Base-by-base conservation (phyloP, 1,284 basidiomycete species). In the Bondarzewia mesenterica region DNA sequence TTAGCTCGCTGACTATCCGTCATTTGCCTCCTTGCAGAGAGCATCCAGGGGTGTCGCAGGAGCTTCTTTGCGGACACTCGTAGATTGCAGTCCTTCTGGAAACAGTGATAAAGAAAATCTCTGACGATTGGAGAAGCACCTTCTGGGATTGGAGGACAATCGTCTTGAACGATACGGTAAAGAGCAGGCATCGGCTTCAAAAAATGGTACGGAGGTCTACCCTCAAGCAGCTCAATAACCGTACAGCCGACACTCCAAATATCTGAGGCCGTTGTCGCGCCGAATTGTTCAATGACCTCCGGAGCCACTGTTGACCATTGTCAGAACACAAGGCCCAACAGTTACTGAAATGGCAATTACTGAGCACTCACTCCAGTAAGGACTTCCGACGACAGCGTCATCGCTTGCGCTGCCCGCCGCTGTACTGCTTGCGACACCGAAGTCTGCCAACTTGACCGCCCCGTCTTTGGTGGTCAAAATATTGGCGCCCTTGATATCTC, bases 401-500 rank as follows among this genome's bases (percentile, higher is more conserved):
- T 93, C 89, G 43, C 77, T 79, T 18, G 81, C 78, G 8, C 77
- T 81, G n/a, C 80, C 80, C 1, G 82, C 75, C 48, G 84, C 53
- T 25, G 54, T 84, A 50, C 79, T 82, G 57, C 78, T 81, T 42
- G 89, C 89, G 5, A 96, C 93, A 49, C 93, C 93, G 63, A 96
- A 96, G 68, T 96, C 93, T 7, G 92, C 93, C 21, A 96, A 75
- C 66, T 96, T 95, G 52, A 98, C 92, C 23, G 83, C 87, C n/a
- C 94, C 94, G 64, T 96, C 91, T 68, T 97, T 96, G 63, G 95
- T 96, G n/a, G 94, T 95, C 39, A 97, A 74, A 59, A 98, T 94
- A 58, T 97, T 98, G 14, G 94, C 93, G 36, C 93, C 94, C 66
- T 98, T 98, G 73, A 98, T 97, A 60, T 98, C 94, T n/a, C 94